Evolutionary conservation across 495 filamentous ascomycete genomes (phyloP).

Genomic region (Lasiosphaeriaceae sp.): DNA sequence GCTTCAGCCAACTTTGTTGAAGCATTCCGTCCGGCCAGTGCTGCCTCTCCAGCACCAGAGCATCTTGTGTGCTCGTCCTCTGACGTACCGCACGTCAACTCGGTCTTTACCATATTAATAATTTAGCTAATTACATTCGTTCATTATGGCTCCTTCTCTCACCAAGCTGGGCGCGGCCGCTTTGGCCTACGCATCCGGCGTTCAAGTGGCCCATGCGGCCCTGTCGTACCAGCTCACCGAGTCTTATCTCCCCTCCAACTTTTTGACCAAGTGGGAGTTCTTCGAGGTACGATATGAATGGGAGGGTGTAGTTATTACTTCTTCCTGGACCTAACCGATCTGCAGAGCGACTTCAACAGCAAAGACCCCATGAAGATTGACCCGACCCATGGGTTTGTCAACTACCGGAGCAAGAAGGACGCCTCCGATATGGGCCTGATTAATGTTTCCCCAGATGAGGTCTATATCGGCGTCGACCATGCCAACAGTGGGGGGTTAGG

Average conservation of each 20-base stretch:
- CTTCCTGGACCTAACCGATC: not conserved
- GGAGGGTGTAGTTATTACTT: not conserved
- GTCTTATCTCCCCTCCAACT: conserved; percentile 44
- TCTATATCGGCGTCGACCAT: conserved; percentile 49
- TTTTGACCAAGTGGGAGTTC: conserved; percentile 53
- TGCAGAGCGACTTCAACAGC: conserved; percentile 8
- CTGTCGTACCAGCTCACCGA: conserved; percentile 39
- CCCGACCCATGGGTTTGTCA: conserved; percentile 63
- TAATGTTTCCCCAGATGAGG: conserved; percentile 38
- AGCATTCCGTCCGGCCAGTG: conserved; percentile 4
- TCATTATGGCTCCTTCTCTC: conserved; percentile 43
- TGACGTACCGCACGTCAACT: conserved; percentile 48
- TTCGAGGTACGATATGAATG: conserved; percentile 29
- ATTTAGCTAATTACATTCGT: conserved; percentile 10
- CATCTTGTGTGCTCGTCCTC: conserved; percentile 38
- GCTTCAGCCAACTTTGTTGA: no score
- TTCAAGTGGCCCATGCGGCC: conserved; percentile 15
- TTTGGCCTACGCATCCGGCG: conserved; percentile 31
- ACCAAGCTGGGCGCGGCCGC: conserved; percentile 36
- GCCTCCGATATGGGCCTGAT: conserved; percentile 56
- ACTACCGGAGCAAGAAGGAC: conserved; percentile 51
- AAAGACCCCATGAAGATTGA: conserved; percentile 37
- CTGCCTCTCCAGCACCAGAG: conserved; percentile 28
- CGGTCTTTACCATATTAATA: conserved; percentile 31
- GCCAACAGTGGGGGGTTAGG: conserved; percentile 34